Percentiles rank a stretch among this genome's conserved stretches.
Conservation (phyloP, 768 basidiomycete species). For the Cystoderma amianthinum region DNA sequence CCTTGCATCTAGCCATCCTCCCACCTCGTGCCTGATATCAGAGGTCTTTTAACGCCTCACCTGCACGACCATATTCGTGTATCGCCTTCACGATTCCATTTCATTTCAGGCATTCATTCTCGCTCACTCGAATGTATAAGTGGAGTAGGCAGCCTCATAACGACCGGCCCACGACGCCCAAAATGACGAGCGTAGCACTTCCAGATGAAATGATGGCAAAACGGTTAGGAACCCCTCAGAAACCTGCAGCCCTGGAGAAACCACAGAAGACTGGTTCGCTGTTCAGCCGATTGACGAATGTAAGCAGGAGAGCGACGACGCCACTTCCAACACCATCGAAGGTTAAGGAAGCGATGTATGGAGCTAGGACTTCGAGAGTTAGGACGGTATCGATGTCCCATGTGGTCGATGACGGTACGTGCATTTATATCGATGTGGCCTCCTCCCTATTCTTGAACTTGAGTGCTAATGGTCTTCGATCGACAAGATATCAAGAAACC, state of each 20-base stretch:
- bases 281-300: conserved; percentile 10
- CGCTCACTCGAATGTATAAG: conserved; percentile 26
- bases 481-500: not conserved
- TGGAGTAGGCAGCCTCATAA: conserved; percentile 17
- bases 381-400: conserved; percentile 7
- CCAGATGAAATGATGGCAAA: conserved; percentile 15
- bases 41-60: conserved; percentile 16
- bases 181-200: conserved; percentile 19
- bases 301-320: conserved; percentile 15
- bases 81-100: conserved; percentile 15
- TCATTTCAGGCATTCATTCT: conserved; percentile 6
- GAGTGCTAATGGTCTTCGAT: conserved; percentile 4
- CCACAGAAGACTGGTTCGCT: conserved; percentile 10
- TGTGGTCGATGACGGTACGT: conserved; percentile 2
- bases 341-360: conserved; percentile 1
- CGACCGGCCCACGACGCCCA: conserved; percentile 24
- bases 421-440: too few relatives aligned
- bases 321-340: conserved; percentile 8
- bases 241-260: conserved; percentile 13
- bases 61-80: conserved; percentile 10
- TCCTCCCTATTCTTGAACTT: conserved; percentile 4
- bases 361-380: conserved; percentile 1
- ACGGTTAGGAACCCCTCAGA: conserved; percentile 11
- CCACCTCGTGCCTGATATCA: conserved; percentile 24
- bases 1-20: conserved; percentile 17